Percentiles rank a stretch among this genome's conserved stretches.
phyloP scores from a whole-genome alignment of 129 eudicot genomes.

The Scalesia atractyloides region DNA sequence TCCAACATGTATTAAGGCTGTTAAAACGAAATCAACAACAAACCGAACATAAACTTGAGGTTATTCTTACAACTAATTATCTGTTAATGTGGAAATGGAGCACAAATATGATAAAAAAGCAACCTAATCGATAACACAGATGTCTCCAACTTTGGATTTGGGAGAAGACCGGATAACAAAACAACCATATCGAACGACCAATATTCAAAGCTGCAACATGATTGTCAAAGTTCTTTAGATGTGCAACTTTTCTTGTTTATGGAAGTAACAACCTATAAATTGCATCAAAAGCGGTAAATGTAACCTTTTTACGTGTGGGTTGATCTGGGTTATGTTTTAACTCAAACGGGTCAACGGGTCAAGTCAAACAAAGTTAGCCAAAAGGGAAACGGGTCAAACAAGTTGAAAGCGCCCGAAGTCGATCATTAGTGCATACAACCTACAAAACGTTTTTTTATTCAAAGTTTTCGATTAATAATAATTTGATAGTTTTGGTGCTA shows the following conservation, averaged over 20 bases:
- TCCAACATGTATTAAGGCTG: slow-evolving; percentile 89
- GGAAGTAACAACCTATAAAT: not conserved
- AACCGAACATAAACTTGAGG: slow-evolving; percentile 1
- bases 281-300: not conserved
- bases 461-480: no score
- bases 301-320: not conserved
- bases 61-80: not conserved
- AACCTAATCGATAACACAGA: slow-evolving; percentile 79
- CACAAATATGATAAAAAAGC: not conserved
- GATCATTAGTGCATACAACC: not conserved
- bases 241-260: not conserved
- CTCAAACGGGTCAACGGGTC: not conserved
- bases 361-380: not conserved
- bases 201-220: slow-evolving; percentile 64
- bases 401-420: not conserved
- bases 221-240: not conserved
- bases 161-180: slow-evolving; percentile 74
- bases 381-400: not conserved
- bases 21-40: slow-evolving; percentile 8
- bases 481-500: not conserved
- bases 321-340: not conserved
- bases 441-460: no score
- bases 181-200: slow-evolving; percentile 89
- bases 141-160: slow-evolving; percentile 75
- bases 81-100: not conserved